Conservation (phyloP, 2,329 filamentous ascomycete species). For the Alternaria panax region DNA sequence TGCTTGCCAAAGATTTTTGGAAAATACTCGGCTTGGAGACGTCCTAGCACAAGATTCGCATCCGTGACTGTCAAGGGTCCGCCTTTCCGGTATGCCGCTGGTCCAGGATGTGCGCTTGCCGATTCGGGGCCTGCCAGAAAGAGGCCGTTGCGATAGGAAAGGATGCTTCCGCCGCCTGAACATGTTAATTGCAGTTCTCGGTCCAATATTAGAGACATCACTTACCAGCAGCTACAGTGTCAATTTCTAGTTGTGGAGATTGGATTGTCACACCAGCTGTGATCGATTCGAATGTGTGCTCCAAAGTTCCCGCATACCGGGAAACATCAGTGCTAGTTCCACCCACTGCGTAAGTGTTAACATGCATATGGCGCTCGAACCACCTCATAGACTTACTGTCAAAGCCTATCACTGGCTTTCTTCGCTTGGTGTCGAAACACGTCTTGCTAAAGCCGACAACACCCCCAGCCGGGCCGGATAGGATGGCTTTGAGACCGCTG, state of each 20-base stretch:
- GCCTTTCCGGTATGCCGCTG: slow-evolving; percentile 46
- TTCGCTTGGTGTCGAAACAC: slow-evolving; percentile 36
- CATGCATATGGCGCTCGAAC: not conserved
- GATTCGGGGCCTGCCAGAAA: slow-evolving; percentile 34
- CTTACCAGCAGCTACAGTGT: slow-evolving; percentile 48
- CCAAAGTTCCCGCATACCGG: slow-evolving; percentile 41
- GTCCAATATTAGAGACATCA: not conserved
- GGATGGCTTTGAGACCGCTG: slow-evolving; percentile 39
- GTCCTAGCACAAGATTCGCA: slow-evolving; percentile 45
- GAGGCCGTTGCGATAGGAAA: slow-evolving; percentile 34
- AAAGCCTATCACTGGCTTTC: slow-evolving; percentile 41
- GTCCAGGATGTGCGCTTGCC: slow-evolving; percentile 49
- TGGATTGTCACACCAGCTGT: slow-evolving; percentile 43
- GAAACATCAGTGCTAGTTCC: slow-evolving; percentile 45
- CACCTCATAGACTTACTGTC: slow-evolving; percentile 8
- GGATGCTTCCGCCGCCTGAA: slow-evolving; percentile 55
- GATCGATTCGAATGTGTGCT: slow-evolving; percentile 43
- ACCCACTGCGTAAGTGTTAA: slow-evolving; percentile 20
- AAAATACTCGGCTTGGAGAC: slow-evolving; percentile 40
- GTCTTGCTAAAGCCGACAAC: slow-evolving; percentile 45
- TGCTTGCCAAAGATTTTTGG: slow-evolving; percentile 45
- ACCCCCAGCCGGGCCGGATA: slow-evolving; percentile 48
- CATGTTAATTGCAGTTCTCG: slow-evolving; percentile 23
- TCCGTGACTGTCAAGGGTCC: slow-evolving; percentile 47
- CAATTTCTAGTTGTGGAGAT: slow-evolving; percentile 42